Evolutionary conservation across 768 basidiomycete species (phyloP).

Genomic region (Boletus barrowsii): DNA sequence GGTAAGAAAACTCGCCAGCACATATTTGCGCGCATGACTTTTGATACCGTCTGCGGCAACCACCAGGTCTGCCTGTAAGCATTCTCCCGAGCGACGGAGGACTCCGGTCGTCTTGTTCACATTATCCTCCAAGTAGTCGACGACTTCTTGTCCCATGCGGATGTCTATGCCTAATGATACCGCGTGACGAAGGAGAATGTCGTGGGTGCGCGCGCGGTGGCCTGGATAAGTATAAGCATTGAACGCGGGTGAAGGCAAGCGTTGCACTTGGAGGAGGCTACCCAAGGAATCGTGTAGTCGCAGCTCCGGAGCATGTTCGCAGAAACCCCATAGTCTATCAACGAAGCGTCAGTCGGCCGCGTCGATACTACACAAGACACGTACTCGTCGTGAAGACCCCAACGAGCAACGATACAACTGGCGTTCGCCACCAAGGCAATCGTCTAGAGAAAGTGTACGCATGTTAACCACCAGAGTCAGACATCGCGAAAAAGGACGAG

Average conservation of each 20-base stretch:
- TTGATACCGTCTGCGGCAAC: slow-evolving; percentile 30
- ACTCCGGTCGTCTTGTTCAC: slow-evolving; percentile 10
- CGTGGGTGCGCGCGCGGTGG: slow-evolving; percentile 23
- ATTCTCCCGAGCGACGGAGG: slow-evolving; percentile 14
- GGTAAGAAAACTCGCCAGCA: slow-evolving; percentile 15
- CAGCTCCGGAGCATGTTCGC: slow-evolving; percentile 8
- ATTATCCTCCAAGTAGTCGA: slow-evolving; percentile 19
- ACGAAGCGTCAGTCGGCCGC: background rate
- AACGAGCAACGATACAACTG: slow-evolving; percentile 27
- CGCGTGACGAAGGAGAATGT: slow-evolving; percentile 20
- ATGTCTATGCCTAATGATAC: slow-evolving; percentile 21
- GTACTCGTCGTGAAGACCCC: slow-evolving; percentile 28
- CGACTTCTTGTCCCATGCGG: slow-evolving; percentile 22
- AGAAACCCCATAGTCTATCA: slow-evolving; percentile 20
- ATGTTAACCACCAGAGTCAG: background rate
- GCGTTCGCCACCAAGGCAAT: slow-evolving; percentile 25
- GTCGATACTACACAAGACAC: background rate
- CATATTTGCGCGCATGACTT: slow-evolving; percentile 19
- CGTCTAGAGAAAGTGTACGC: slow-evolving; percentile 3
- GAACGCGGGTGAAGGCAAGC: slow-evolving; percentile 9
- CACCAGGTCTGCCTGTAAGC: slow-evolving; percentile 23
- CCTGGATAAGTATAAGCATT: slow-evolving; percentile 22
- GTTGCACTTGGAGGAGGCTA: slow-evolving; percentile 18
- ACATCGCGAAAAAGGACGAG: too few relatives aligned
- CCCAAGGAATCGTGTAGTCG: slow-evolving; percentile 21